Conservation (phyloP, 306 rosid genomes). For the Vigna unguiculata region DNA sequence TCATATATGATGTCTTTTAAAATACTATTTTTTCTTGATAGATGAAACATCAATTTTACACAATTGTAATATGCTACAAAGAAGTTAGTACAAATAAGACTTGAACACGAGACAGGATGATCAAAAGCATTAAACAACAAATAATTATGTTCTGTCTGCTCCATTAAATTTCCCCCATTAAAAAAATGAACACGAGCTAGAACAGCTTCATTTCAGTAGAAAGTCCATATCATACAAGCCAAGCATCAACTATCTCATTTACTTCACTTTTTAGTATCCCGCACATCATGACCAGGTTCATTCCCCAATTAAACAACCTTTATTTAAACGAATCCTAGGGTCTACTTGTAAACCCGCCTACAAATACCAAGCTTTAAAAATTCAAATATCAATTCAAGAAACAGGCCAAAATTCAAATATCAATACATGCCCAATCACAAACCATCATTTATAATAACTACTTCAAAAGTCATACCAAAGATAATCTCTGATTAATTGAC, state of each 20-base stretch:
- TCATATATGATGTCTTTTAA: slow-evolving; percentile 18
- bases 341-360: slow-evolving; percentile 10
- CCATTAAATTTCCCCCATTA: background rate
- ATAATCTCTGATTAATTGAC: background rate
- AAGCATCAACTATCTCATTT: background rate
- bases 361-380: background rate
- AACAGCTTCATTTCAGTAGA: slow-evolving; percentile 19
- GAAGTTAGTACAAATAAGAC: slow-evolving; percentile 38
- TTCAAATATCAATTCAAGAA: slow-evolving; percentile 19
- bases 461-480: background rate
- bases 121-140: slow-evolving; percentile 31
- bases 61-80: slow-evolving; percentile 16
- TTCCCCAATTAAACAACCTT: background rate
- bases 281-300: background rate
- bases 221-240: slow-evolving; percentile 7
- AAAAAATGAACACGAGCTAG: background rate
- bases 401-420: background rate
- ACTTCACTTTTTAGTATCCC: background rate
- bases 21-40: slow-evolving; percentile 12
- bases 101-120: background rate
- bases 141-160: background rate
- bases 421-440: background rate
- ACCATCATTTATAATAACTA: background rate
- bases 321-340: background rate
- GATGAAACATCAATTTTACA: slow-evolving; percentile 18